phyloP scores from a whole-genome alignment of 129 eudicot genomes.

The Sambucus nigra region DNA sequence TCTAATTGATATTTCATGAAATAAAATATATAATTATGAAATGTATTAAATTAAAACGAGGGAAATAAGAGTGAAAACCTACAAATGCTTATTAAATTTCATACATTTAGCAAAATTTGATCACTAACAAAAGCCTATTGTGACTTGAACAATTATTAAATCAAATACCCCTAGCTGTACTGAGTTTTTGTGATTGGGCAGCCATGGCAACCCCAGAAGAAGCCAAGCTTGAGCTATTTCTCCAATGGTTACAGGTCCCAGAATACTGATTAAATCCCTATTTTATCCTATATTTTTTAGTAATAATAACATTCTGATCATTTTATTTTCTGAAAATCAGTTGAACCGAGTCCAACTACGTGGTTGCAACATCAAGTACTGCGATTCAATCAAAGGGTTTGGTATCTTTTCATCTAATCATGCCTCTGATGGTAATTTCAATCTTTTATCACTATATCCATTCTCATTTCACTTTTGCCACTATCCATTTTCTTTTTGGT shows the following conservation, averaged over 20 bases:
- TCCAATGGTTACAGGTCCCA: conserved; percentile 76
- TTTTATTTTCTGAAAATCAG: conserved; percentile 25
- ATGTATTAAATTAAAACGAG: too few species aligned
- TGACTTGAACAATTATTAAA: too few species aligned
- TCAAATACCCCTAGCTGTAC: too few species aligned
- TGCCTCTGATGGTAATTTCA: conserved; percentile 47
- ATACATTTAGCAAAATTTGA: too few species aligned
- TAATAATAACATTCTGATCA: conserved; percentile 4
- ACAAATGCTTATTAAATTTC: too few species aligned
- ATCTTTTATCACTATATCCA: background rate
- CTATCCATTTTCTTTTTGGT: background rate
- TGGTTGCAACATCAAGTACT: conserved; percentile 78
- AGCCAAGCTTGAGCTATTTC: conserved; percentile 58
- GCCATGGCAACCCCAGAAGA: conserved; percentile 62
- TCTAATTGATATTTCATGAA: too few species aligned
- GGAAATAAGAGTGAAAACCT: too few species aligned
- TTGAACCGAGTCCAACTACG: conserved; percentile 72
- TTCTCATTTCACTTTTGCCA: too few species aligned
- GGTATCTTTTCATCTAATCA: conserved; percentile 52
- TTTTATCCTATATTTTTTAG: background rate
- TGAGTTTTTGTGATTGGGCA: background rate
- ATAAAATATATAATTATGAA: too few species aligned
- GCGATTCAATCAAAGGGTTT: conserved; percentile 68
- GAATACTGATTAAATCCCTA: background rate
- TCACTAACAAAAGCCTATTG: too few species aligned